These are phyloP conservation scores for Albugo candida DNA, from an alignment of 352 stramenopile genomes.

Conservation along the genomic window DNA sequence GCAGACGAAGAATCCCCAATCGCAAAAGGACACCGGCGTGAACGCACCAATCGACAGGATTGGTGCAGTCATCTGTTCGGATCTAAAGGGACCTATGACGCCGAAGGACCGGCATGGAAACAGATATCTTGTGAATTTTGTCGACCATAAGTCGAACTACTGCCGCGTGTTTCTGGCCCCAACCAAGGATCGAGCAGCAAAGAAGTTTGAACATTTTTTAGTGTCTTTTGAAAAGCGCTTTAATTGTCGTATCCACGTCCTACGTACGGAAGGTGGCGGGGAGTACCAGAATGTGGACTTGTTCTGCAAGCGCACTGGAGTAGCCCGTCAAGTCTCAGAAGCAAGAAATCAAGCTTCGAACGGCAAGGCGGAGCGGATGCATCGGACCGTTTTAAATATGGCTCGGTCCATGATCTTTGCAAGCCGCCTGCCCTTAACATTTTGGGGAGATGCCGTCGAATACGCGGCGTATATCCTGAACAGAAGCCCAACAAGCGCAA, in stretches of 20 bases:
- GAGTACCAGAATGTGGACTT: slow-evolving; percentile 13
- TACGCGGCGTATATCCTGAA: neutral
- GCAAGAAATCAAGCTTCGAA: neutral
- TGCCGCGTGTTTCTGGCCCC: neutral
- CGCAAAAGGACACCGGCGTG: neutral
- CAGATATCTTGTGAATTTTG: neutral
- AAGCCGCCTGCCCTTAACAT: neutral
- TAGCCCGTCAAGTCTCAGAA: neutral
- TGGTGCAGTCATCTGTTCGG: neutral
- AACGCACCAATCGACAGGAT: slow-evolving; percentile 3
- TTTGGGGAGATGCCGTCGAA: neutral
- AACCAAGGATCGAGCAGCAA: neutral
- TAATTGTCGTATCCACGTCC: neutral
- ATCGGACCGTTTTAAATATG: neutral
- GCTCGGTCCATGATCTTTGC: neutral
- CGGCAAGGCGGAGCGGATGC: neutral
- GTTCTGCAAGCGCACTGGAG: neutral
- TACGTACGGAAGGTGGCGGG: slow-evolving; percentile 2
- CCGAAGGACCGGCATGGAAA: neutral
- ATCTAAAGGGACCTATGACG: neutral
- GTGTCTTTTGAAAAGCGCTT: neutral
- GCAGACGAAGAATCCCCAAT: neutral
- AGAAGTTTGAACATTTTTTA: neutral
- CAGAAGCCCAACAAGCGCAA: neutral
- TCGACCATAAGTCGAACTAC: neutral